A percentile compares a stretch with the other conserved stretches of the same genome.
phyloP scores from a whole-genome alignment of 805 yeast species.

The Priceomyces fermenticarens region DNA sequence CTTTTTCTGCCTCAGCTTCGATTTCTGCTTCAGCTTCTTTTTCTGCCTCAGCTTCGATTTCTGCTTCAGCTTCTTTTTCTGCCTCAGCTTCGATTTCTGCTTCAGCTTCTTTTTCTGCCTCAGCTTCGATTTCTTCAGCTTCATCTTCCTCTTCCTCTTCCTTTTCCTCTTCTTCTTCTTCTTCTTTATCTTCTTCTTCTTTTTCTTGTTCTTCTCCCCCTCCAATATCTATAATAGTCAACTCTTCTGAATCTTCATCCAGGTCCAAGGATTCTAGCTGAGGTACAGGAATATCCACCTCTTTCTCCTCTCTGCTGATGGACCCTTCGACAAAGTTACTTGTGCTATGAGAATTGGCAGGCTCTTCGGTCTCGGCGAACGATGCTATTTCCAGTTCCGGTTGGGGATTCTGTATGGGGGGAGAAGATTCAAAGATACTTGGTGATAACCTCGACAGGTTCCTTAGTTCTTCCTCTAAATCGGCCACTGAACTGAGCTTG shows the following conservation, averaged over 20 bases:
- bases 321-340: slow-evolving; percentile 13
- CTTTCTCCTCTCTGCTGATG: too few species aligned
- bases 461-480: slow-evolving; percentile 16
- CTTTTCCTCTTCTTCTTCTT: neutral
- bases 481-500: slow-evolving; percentile 17
- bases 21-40: slow-evolving; percentile 6
- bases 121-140: slow-evolving; percentile 13
- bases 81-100: slow-evolving; percentile 12
- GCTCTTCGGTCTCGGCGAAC: neutral
- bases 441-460: slow-evolving; percentile 7
- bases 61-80: too few species aligned
- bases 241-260: slow-evolving; percentile 5
- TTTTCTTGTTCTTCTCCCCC: slow-evolving; percentile 12
- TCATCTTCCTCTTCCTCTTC: slow-evolving; percentile 7
- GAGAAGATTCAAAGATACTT: neutral
- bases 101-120: slow-evolving; percentile 12
- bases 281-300: too few species aligned
- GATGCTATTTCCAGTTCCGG: neutral
- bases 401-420: neutral
- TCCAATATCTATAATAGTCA: neutral
- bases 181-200: slow-evolving; percentile 5
- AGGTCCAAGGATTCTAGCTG: too few species aligned
- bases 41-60: slow-evolving; percentile 6
- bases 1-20: slow-evolving; percentile 10
- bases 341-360: slow-evolving; percentile 9